A percentile compares a stretch with the other conserved stretches of the same genome.
phyloP scores from a whole-genome alignment of 306 rosid genomes.

The Amphicarpaea edgeworthii region DNA sequence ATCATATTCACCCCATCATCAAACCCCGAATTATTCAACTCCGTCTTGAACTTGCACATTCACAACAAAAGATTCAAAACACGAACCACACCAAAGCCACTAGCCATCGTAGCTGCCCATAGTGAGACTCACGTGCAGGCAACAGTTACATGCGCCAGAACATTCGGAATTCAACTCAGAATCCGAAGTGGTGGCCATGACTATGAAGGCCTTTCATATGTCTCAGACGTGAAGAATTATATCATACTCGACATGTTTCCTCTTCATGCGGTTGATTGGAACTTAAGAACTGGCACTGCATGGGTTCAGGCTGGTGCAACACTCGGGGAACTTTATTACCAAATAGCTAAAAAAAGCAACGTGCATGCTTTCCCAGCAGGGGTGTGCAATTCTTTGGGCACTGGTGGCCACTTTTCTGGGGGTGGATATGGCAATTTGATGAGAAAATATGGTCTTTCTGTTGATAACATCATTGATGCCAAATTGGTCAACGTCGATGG shows the following conservation, averaged over 20 bases:
- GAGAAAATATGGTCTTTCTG: constrained; percentile 78
- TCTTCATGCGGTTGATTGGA: not conserved
- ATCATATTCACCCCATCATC: constrained; percentile 18
- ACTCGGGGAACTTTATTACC: constrained; percentile 43
- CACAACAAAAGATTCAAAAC: constrained; percentile 35
- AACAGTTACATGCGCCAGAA: constrained; percentile 45
- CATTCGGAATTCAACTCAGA: constrained; percentile 33
- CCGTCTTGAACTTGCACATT: constrained; percentile 35
- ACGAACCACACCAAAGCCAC: constrained; percentile 41
- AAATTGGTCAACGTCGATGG: constrained; percentile 45
- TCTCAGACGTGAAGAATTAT: constrained; percentile 39
- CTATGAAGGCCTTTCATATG: constrained; percentile 44
- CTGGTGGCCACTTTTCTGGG: constrained; percentile 76
- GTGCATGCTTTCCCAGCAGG: constrained; percentile 61
- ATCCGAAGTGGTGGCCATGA: constrained; percentile 58
- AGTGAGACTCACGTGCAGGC: constrained; percentile 22
- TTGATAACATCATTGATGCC: constrained; percentile 60
- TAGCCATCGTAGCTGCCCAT: constrained; percentile 33
- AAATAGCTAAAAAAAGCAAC: not conserved
- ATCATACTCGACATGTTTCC: constrained; percentile 44
- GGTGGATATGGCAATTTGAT: constrained; percentile 86
- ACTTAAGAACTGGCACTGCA: not conserved
- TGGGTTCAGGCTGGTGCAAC: constrained; percentile 51
- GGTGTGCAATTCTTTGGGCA: constrained; percentile 60
- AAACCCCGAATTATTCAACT: constrained; percentile 25